Conservation (phyloP, 2,329 filamentous ascomycete genomes). For the Pseudogymnoascus sp. region DNA sequence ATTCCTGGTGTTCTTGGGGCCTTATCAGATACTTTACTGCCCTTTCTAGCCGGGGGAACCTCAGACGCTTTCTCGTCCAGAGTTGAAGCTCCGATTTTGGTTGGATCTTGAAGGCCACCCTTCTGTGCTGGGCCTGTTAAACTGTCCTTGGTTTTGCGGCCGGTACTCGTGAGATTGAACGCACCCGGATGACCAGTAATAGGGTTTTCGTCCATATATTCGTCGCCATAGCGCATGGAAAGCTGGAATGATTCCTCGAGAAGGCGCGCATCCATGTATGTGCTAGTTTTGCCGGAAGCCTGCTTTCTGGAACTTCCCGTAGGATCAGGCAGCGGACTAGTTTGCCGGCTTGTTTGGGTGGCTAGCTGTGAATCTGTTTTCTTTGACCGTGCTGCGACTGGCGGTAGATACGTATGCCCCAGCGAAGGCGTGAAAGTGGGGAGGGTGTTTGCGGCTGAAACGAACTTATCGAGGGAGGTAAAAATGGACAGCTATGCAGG, state of each 20-base stretch:
- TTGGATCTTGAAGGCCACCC: constrained; percentile 16
- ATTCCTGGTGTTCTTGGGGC: constrained; percentile 27
- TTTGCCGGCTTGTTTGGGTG: constrained; percentile 25
- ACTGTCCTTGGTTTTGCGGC: constrained; percentile 33
- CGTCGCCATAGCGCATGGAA: constrained; percentile 51
- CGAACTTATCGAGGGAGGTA: constrained; percentile 26
- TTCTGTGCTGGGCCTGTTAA: constrained; percentile 17
- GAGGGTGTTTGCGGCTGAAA: constrained; percentile 26
- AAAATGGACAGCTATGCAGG: constrained; percentile 18
- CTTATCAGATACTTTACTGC: constrained; percentile 22
- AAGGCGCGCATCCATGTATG: constrained; percentile 22
- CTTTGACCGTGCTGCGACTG: constrained; percentile 17
- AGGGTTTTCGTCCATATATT: constrained; percentile 61
- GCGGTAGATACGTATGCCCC: constrained; percentile 31
- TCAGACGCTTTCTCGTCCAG: constrained; percentile 21
- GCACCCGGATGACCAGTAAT: constrained; percentile 59
- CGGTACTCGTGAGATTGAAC: constrained; percentile 55
- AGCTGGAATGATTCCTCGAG: constrained; percentile 50
- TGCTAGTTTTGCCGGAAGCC: constrained; percentile 18
- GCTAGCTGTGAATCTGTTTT: constrained; percentile 18
- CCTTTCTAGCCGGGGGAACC: constrained; percentile 22
- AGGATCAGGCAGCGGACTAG: constrained; percentile 40
- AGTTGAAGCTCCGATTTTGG: constrained; percentile 15
- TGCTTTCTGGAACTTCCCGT: constrained; percentile 19
- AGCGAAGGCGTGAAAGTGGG: constrained; percentile 43